phyloP scores from a whole-genome alignment of 148 eudicot genomes.

The Dysphania ambrosioides region DNA sequence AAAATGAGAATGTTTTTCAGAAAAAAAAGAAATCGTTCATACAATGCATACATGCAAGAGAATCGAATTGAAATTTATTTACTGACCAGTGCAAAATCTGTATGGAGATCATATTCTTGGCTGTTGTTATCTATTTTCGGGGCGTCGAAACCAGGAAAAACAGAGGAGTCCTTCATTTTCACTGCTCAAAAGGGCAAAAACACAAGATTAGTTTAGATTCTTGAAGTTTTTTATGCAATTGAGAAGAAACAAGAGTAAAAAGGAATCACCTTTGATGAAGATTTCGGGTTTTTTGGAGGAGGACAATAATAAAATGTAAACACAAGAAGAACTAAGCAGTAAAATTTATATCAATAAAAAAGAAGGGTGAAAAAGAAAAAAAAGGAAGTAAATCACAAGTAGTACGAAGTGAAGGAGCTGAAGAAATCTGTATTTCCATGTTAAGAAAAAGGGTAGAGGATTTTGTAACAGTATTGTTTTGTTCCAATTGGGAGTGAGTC shows the following conservation, averaged over 20 bases:
- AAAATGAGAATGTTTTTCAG: no score
- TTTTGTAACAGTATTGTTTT: neutral
- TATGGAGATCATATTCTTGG: conserved; percentile 17
- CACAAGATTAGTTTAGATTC: neutral
- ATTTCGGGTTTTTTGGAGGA: neutral
- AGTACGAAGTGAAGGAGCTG: neutral
- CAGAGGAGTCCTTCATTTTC: conserved; percentile 23
- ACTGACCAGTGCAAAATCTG: conserved; percentile 24
- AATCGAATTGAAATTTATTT: neutral
- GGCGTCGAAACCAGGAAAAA: conserved; percentile 24
- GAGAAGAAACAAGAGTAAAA: neutral
- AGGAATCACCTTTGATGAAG: neutral
- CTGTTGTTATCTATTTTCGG: neutral
- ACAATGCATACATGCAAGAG: neutral
- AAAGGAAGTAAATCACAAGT: neutral
- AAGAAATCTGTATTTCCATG: conserved; percentile 11
- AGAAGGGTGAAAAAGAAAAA: neutral
- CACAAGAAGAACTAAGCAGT: no score
- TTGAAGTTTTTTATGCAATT: neutral
- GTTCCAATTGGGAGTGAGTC: neutral
- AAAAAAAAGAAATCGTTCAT: no score
- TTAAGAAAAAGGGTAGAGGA: neutral
- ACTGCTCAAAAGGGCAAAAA: neutral
- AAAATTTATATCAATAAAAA: neutral
- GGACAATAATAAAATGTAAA: no score